phyloP scores from a whole-genome alignment of 352 stramenopile species.

The Peronospora farinosa region DNA sequence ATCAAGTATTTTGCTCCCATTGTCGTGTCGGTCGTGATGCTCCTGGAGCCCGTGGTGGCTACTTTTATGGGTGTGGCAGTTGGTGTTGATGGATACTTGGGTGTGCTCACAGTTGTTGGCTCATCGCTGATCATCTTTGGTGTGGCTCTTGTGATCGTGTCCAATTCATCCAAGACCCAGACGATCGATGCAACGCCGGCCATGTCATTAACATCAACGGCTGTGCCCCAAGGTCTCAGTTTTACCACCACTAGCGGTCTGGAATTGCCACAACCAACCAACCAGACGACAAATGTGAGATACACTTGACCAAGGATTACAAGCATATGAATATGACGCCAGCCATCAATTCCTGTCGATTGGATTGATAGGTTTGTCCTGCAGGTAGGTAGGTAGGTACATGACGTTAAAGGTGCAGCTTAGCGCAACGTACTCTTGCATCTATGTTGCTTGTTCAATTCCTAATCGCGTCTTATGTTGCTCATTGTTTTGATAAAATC shows the following conservation, averaged over 20 bases:
- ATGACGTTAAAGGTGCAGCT: not conserved
- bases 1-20: conserved; percentile 91
- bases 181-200: conserved; percentile 79
- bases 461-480: not conserved
- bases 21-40: conserved; percentile 83
- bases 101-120: conserved; percentile 55
- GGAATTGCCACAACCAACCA: conserved; percentile 18
- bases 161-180: conserved; percentile 68
- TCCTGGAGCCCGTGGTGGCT: conserved; percentile 82
- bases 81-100: conserved; percentile 72
- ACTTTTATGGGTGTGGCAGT: conserved; percentile 66
- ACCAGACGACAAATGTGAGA: conserved; percentile 16
- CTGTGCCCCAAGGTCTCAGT: conserved; percentile 38
- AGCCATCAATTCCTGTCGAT: not conserved
- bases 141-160: conserved; percentile 64
- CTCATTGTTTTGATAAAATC: not conserved
- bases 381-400: too few relatives aligned
- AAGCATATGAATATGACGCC: not conserved
- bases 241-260: conserved; percentile 19
- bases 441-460: not conserved
- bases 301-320: conserved; percentile 18
- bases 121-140: conserved; percentile 63
- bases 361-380: not conserved
- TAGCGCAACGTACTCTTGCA: not conserved
- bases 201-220: conserved; percentile 45